phyloP scores from a whole-genome alignment of 2,329 filamentous ascomycete species.

The Tolypocladium paradoxum region DNA sequence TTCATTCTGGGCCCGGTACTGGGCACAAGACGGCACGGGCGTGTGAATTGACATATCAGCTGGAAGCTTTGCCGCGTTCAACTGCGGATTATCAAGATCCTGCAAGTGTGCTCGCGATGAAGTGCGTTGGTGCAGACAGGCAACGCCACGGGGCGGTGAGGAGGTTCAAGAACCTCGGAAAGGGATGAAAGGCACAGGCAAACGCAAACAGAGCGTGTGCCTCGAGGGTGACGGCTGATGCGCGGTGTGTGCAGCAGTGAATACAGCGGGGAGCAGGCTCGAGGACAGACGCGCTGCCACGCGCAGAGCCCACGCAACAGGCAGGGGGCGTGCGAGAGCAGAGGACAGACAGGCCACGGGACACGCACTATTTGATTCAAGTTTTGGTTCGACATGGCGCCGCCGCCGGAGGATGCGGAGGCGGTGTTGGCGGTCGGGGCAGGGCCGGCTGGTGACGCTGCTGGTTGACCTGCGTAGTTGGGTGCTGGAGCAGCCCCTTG shows the following conservation, averaged over 20 bases:
- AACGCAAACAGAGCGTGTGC: background rate
- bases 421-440: conserved; percentile 20
- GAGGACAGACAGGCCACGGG: conserved; percentile 10
- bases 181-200: background rate
- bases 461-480: conserved; percentile 20
- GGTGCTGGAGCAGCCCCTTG: conserved; percentile 18
- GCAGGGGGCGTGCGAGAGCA: background rate
- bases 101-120: background rate
- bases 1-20: background rate
- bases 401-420: conserved; percentile 13
- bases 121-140: background rate
- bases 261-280: background rate
- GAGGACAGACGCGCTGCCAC: background rate
- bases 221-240: background rate
- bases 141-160: background rate
- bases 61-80: background rate
- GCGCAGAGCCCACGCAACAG: background rate
- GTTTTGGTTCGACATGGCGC: conserved; percentile 69
- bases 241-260: background rate
- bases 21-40: background rate
- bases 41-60: background rate
- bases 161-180: background rate
- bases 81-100: background rate
- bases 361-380: conserved; percentile 85
- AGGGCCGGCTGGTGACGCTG: conserved; percentile 20